phyloP scores from a whole-genome alignment of 352 stramenopile genomes.

The Pythium vanterpoolii region DNA sequence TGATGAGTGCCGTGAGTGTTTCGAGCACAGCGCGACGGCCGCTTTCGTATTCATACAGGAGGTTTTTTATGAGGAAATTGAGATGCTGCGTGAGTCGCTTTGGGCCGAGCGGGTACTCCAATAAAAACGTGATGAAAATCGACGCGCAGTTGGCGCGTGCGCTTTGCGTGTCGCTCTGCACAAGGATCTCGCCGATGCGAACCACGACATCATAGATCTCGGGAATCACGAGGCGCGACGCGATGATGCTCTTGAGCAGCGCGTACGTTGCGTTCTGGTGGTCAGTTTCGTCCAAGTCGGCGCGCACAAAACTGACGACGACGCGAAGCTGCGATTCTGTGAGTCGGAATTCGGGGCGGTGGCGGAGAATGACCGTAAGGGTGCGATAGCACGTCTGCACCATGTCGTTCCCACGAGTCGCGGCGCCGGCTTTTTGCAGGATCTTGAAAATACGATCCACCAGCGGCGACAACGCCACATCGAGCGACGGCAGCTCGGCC shows the following conservation, averaged over 20 bases:
- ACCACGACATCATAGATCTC: conserved; percentile 97
- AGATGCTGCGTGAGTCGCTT: conserved; percentile 93
- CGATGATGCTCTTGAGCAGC: conserved; percentile 91
- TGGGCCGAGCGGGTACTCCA: conserved; percentile 94
- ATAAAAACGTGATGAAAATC: conserved; percentile 90
- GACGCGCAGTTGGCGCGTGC: conserved; percentile 77
- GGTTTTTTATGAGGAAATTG: conserved; percentile 94
- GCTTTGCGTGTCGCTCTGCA: conserved; percentile 89
- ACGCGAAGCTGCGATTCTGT: conserved; percentile 77
- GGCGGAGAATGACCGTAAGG: conserved; percentile 88
- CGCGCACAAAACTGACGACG: conserved; percentile 90
- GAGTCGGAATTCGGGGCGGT: conserved; percentile 48
- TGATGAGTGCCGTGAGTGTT: conserved; percentile 84
- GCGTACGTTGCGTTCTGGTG: conserved; percentile 95
- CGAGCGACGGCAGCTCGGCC: conserved; percentile 74
- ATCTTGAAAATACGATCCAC: conserved; percentile 93
- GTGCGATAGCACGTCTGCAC: conserved; percentile 94
- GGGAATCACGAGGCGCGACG: conserved; percentile 88
- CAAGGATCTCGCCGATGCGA: conserved; percentile 90
- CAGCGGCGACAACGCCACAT: conserved; percentile 71
- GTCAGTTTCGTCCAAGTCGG: conserved; percentile 90
- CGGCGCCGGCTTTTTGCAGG: conserved; percentile 82
- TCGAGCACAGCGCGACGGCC: conserved; percentile 91
- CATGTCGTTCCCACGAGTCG: conserved; percentile 91
- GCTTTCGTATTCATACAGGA: conserved; percentile 95